Evolutionary conservation across 306 rosid genomes (phyloP), one percentile per base, ranked within the genome.

Genomic region (Pyrus pyrifolia): DNA sequence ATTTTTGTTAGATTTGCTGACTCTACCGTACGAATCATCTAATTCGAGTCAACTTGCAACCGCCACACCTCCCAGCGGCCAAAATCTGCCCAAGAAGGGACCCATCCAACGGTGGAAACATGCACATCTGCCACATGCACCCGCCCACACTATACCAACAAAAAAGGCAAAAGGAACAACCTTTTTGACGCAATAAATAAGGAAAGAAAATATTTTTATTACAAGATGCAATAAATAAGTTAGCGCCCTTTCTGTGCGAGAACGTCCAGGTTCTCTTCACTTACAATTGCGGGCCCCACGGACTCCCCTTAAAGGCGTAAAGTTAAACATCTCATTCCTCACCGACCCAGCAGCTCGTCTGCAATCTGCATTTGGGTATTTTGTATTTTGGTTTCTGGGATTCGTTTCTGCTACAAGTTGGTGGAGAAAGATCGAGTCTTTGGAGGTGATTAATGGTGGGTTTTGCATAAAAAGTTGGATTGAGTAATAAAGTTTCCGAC

Each of bases 191-290:
- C 29, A 62, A 10, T 8, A 14, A 51, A 17, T 51, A 51, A 53
- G 73, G 33, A 27, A 46, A 45, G 23, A 69, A 46, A 15, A 33
- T 14, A 23, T 25, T 70, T 70, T 55, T 33, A 53, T 55, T 57
- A 57, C 12, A 61, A 27, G 19, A 5, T 27, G 38, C 21, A 27
- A 58, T 22, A 8, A 58, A 22, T 22, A 22, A 58, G 35, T 25
- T 23, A 11, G 19, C 18, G 6, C 66, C 35, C 13, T 60, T 60
- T 60, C 7, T 4, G 12, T 2, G 45, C 0, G 45, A 2, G 12
- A 42, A 42, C 5, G 90, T 79, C 90, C 10, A 76, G 84, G 89
- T 86, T 88, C 92, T 66, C 81, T 81, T 86, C 87, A 88, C 81
- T 68, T 86, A 66, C 44, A 23, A 62, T 11, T 17, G 81, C 73